These are phyloP conservation scores for Microbotryum violaceum DNA, from an alignment of 1,284 basidiomycete species.

Conservation along the genomic window DNA sequence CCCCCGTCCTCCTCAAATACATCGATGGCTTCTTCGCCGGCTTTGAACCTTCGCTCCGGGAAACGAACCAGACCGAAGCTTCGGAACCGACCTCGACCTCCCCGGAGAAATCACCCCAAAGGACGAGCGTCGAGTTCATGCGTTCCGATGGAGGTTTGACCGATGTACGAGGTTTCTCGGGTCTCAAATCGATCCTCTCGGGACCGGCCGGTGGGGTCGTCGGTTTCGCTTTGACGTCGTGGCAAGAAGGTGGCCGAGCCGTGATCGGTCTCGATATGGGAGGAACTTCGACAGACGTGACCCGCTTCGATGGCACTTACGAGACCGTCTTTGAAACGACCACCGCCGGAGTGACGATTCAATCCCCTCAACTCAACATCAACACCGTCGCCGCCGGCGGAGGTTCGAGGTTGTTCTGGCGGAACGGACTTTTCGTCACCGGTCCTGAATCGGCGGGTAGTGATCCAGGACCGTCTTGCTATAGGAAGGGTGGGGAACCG, in stretches of 20 bases:
- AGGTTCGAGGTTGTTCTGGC: conserved; percentile 70
- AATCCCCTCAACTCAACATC: conserved; percentile 59
- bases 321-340: conserved; percentile 86
- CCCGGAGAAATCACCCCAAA: conserved; percentile 44
- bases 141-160: conserved; percentile 79
- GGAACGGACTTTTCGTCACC: conserved; percentile 52
- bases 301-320: conserved; percentile 73
- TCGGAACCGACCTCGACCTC: conserved; percentile 71
- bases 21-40: conserved; percentile 43
- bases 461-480: conserved; percentile 57
- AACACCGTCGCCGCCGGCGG: conserved; percentile 79
- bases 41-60: conserved; percentile 61
- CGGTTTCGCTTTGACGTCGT: conserved; percentile 74
- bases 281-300: conserved; percentile 85
- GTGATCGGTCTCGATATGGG: conserved; percentile 61
- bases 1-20: conserved; percentile 62
- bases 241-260: conserved; percentile 56
- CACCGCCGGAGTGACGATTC: conserved; percentile 80
- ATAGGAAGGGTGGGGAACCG: conserved; percentile 71
- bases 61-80: conserved; percentile 58
- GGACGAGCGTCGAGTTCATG: conserved; percentile 58
- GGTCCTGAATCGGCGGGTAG: conserved; percentile 54
- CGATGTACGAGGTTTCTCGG: conserved; percentile 74
- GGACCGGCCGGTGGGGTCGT: conserved; percentile 85
- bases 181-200: conserved; percentile 73